Evolutionary conservation across 805 yeast species (phyloP), one percentile per base, ranked within the genome.

Genomic region (Ascoidea tarda): DNA sequence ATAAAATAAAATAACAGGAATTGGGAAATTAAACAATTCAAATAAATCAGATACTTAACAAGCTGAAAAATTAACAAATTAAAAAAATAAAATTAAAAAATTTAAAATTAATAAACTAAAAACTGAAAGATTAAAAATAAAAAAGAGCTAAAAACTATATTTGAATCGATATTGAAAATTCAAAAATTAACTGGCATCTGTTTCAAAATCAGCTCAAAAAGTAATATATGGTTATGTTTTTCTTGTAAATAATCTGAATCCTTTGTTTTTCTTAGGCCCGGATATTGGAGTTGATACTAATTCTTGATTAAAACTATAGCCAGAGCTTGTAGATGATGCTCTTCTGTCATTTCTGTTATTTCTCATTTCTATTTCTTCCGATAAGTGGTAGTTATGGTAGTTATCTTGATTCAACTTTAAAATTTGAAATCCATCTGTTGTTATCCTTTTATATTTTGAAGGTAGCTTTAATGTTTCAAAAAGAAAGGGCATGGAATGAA

Each of bases 301-400:
- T 47, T 46, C 31, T 56, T 47, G 2, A 61, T 44, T 1, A 59
- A 53, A 46, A 56, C 59, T 5, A 49, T 51, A 16, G 51, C 53
- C 16, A 58, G 47, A 32, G 3, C 33, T 28, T 16, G 28, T n/a
- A 16, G 50, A 38, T 28, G 50, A 48, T n/a, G 50, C n/a, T 32
- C 44, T 33, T 14, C 14, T 48, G 14, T 33, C 31, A 8, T 12
- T 50, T 16, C 32, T 46, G 49, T 32, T 16, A 5, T 5, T 16
- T 51, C 38, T 46, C 33, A 46, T 48, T 8, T 33, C 32, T 33
- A 33, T 42, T 6, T 38, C 50, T 21, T 48, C 21, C 6, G 32
- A 8, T 16, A 38, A 55, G 46, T 33, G 44, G 32, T 49, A 49
- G 8, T 31, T 32, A 12, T 46, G 32, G 16, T 44, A 47, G 12